Percentiles rank a stretch among this genome's conserved stretches.
Conservation (phyloP, 2,329 filamentous ascomycete species). For the Biscogniauxia mediterranea region DNA sequence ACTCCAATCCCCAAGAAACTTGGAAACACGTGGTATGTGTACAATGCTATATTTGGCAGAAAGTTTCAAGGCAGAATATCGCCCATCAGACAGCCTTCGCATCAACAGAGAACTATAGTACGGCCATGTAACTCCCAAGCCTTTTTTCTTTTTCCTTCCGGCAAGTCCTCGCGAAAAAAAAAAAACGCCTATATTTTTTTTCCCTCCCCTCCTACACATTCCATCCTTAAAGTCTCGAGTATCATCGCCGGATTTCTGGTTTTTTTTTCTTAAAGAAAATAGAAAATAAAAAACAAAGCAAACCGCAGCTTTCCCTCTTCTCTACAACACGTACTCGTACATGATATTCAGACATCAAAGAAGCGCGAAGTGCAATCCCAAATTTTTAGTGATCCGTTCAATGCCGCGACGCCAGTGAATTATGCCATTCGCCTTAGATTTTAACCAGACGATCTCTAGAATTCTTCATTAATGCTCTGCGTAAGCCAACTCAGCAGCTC, state of each 20-base stretch:
- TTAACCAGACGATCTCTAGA: constrained; percentile 1
- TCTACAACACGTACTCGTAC: constrained; percentile 22
- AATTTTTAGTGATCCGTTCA: constrained; percentile 14
- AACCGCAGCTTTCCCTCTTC: background rate
- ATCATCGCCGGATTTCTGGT: constrained; percentile 1
- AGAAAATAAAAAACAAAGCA: background rate
- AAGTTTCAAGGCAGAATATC: background rate
- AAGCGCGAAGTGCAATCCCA: constrained; percentile 16
- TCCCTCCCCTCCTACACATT: background rate
- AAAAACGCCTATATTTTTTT: background rate
- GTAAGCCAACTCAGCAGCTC: background rate
- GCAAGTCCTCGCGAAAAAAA: background rate
- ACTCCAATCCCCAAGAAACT: background rate
- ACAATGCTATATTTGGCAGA: background rate
- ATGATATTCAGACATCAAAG: constrained; percentile 14
- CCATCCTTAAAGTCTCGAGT: background rate
- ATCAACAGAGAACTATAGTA: background rate
- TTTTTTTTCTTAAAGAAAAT: background rate
- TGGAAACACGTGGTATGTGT: background rate
- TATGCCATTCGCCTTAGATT: constrained; percentile 4
- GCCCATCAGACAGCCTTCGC: background rate
- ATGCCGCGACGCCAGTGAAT: constrained; percentile 17
- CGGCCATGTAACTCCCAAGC: background rate
- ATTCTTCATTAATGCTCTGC: background rate
- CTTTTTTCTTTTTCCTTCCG: background rate